Percentiles rank a stretch among this genome's conserved stretches.
Evolutionary conservation across 2,329 filamentous ascomycete genomes (phyloP).

Genomic region (Cercospora canescens): DNA sequence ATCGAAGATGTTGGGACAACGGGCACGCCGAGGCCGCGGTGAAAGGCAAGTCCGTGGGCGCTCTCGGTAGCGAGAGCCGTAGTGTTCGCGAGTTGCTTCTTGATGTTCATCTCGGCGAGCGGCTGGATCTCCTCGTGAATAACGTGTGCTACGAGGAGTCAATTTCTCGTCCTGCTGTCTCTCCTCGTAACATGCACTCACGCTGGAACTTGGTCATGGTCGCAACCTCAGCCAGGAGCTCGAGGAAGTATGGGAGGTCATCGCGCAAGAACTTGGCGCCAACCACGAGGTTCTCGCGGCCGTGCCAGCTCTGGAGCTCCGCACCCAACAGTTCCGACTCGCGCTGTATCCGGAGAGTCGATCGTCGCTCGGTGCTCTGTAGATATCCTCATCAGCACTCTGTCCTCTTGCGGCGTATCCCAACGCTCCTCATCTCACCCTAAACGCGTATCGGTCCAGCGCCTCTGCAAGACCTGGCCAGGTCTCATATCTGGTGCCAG

Average conservation of each 20-base stretch:
- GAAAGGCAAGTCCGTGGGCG: constrained; percentile 85
- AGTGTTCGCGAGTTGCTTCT: constrained; percentile 63
- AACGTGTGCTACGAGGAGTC: constrained; percentile 68
- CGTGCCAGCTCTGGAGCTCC: constrained; percentile 83
- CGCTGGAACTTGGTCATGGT: constrained; percentile 81
- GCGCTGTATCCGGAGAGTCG: constrained; percentile 87
- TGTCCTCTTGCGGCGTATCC: background rate
- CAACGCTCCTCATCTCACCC: constrained; percentile 58
- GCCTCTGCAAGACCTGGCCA: constrained; percentile 86
- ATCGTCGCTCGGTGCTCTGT: constrained; percentile 83
- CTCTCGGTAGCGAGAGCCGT: constrained; percentile 78
- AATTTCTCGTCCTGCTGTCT: constrained; percentile 17
- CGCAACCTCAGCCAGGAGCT: constrained; percentile 90
- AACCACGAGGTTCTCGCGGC: constrained; percentile 88
- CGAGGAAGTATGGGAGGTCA: constrained; percentile 95
- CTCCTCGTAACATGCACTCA: constrained; percentile 37
- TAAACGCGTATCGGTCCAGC: constrained; percentile 95
- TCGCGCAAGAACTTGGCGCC: constrained; percentile 93
- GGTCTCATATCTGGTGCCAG: constrained; percentile 89
- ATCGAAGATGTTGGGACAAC: constrained; percentile 71
- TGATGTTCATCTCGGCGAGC: constrained; percentile 75
- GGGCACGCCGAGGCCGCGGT: constrained; percentile 83
- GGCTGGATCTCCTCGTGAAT: constrained; percentile 84
- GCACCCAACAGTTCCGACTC: constrained; percentile 94
- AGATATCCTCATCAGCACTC: constrained; percentile 21